A percentile compares a stretch with the other conserved stretches of the same genome.
These are phyloP conservation scores for Nannochloropsis gaditana DNA, from an alignment of 108 stramenopile species.

Conservation along the genomic window DNA sequence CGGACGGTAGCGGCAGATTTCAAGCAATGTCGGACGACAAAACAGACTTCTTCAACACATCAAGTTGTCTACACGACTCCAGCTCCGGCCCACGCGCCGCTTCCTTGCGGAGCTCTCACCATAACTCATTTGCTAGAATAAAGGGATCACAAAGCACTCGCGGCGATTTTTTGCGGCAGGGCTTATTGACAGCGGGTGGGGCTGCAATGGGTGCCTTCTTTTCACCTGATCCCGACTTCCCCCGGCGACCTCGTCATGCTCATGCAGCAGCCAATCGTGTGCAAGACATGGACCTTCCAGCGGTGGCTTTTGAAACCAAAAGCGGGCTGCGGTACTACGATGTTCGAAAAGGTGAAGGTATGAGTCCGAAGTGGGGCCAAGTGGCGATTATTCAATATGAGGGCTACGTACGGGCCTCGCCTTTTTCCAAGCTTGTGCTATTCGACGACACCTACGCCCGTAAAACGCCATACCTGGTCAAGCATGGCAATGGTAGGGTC, in stretches of 20 bases:
- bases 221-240: neutral
- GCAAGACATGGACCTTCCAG: neutral
- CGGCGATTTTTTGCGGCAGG: neutral
- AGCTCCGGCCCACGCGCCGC: neutral
- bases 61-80: neutral
- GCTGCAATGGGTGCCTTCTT: neutral
- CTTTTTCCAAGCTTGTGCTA: neutral
- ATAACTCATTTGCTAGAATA: neutral
- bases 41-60: neutral
- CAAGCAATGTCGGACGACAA: neutral
- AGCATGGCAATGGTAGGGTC: neutral
- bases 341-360: neutral
- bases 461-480: neutral
- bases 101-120: neutral
- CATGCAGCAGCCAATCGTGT: neutral
- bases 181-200: neutral
- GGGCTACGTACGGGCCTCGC: constrained; percentile 16
- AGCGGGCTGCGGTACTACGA: neutral
- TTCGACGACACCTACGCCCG: constrained; percentile 15
- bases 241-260: neutral
- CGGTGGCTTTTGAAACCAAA: neutral
- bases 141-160: neutral
- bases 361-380: neutral
- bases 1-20: neutral
- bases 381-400: constrained; percentile 4